Evolutionary conservation across 768 basidiomycete genomes (phyloP), one percentile per base, ranked within the genome.

Genomic region (Lepiota venenata): DNA sequence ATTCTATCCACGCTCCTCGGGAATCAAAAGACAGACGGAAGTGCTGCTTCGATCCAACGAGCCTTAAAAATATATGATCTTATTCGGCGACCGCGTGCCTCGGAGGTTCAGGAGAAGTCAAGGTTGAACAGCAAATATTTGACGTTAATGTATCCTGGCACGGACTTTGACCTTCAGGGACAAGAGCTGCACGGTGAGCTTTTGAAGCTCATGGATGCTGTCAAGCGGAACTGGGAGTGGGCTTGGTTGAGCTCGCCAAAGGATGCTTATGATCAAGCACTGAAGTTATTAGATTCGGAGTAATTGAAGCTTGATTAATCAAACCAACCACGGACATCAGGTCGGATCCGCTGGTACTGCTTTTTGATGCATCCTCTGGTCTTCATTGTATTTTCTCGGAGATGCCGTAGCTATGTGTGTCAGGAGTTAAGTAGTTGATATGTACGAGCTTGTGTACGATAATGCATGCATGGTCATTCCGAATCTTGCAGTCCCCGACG

Each of bases 221-320:
- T 86, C 20, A 74, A 72, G 14, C 71, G 71, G 62, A 78, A 75
- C 45, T 85, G 82, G 83, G 78, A 81, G 52, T 88, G 85, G 85
- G 65, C 76, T 3, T 84, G 82, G 82, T 69, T 69, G 11, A 75
- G 79, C 18, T 77, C 75, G 4, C 59, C 80, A 15, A 76, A 78
- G 40, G 66, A 59, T 14, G 67, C 74, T 6, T 61, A 75, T 22
- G 63, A 71, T 52, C 69, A 76, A 51, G 79, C 78, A 2, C 47
- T 66, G 39, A 62, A 60, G 6, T 56, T 69, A 58, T 47, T 72
- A 55, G 69, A 55, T 32, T 55, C 46, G 8, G 32, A 32, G 3
- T 32, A 32, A 9, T 8, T 7, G 32, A 32, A 8, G 25, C 2
- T 25, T 25, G 5, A 5, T 2, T 5, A 25, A 25, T 25, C 25